Evolutionary conservation across 2,329 filamentous ascomycete genomes (phyloP), one percentile per base, ranked within the genome.

Genomic region (Ceratocystis papillata): DNA sequence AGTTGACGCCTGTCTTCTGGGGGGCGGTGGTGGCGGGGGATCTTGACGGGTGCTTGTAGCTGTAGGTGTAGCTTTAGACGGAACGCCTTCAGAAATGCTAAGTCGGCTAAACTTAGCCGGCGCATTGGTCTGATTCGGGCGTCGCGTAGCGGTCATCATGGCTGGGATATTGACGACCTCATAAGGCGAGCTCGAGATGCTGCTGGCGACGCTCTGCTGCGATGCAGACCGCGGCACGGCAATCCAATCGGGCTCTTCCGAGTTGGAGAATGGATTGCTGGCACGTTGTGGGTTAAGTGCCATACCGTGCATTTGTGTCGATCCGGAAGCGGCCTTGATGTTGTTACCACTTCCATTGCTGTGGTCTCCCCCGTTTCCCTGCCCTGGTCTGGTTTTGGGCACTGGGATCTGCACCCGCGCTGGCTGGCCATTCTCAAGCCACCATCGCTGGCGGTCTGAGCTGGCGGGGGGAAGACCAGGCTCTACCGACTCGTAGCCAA

Each of bases 171-270:
- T 80, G 67, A 84, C 77, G 67, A 84, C 80, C 69, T 85, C 83
- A 69, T 82, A 85, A 1, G 81, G 81, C 22, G 81, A 85, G 65
- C 79, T 83, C 8, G 82, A 84, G 68, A 85, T 79, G 72, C 79
- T 83, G 1, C 80, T 83, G 68, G 79, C 78, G 0, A 81, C 77
- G 0, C 81, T 82, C 37, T 81, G 74, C 46, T 80, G 79, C 17
- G 82, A 82, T 53, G 79, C 77, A 2, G 80, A 76, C 41, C 82
- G 77, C 25, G 83, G 80, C 5, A 87, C 78, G 2, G 81, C 81
- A 53, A 96, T 84, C 94, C 94, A 97, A 72, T 96, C 92, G 8
- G 87, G 83, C 74, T 96, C 89, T 41, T 87, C 81, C 1, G 83
- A 86, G 30, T 63, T 64, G 1, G 81, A 81, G 74, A 95, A 97